phyloP scores from a whole-genome alignment of 75 land plant species.

The Larix kaempferi region DNA sequence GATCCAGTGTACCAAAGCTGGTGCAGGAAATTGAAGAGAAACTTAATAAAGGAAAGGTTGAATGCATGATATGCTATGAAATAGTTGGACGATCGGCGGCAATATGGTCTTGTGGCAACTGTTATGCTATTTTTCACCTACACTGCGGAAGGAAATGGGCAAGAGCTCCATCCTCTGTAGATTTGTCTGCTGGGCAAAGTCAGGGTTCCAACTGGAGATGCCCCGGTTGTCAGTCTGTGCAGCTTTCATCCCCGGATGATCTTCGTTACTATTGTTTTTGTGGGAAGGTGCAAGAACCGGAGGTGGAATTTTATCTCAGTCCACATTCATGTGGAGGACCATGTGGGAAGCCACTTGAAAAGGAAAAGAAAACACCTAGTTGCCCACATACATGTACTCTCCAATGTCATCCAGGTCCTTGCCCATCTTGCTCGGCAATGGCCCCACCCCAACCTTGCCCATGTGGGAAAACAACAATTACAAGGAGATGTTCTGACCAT shows the following conservation, averaged over 20 bases:
- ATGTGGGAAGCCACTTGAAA: constrained; percentile 73
- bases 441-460: constrained; percentile 76
- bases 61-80: constrained; percentile 99
- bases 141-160: constrained; percentile 93
- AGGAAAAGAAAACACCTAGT: constrained; percentile 26
- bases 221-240: constrained; percentile 92
- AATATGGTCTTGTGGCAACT: constrained; percentile 90
- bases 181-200: constrained; percentile 37
- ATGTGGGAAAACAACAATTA: constrained; percentile 71
- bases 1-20: constrained; percentile 60
- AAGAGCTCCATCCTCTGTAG: constrained; percentile 74
- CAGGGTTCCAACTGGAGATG: constrained; percentile 83
- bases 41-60: constrained; percentile 66
- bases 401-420: constrained; percentile 99
- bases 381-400: constrained; percentile 88
- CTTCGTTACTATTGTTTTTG: constrained; percentile 88
- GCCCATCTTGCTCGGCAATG: constrained; percentile 92
- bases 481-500: constrained; percentile 73
- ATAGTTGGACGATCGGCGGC: constrained; percentile 70
- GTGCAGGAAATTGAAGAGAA: constrained; percentile 94
- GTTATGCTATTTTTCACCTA: constrained; percentile 89
- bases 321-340: constrained; percentile 99
- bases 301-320: constrained; percentile 79
- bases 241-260: constrained; percentile 50
- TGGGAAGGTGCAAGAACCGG: constrained; percentile 72